phyloP scores from a whole-genome alignment of 2,329 filamentous ascomycete species.

The Massarina eburnea region DNA sequence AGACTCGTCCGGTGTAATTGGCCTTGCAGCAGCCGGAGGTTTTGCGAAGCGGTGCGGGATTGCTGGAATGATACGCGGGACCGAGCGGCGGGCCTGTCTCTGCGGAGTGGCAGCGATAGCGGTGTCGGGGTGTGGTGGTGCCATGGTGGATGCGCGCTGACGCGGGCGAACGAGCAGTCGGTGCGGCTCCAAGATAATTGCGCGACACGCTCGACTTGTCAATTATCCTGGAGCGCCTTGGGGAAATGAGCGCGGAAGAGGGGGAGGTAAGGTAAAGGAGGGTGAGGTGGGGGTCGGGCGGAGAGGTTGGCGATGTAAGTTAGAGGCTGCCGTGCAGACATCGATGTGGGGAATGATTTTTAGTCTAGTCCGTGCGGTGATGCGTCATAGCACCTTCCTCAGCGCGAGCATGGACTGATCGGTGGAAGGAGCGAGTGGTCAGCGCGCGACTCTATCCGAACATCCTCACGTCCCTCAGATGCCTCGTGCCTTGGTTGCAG shows the following conservation, averaged over 20 bases:
- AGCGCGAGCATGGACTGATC: too few species aligned
- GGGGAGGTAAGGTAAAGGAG: conserved; percentile 13
- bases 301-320: background rate
- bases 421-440: too few species aligned
- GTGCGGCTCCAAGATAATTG: conserved; percentile 49
- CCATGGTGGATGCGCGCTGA: conserved; percentile 21
- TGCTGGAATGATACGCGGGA: conserved; percentile 41
- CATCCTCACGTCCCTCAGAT: background rate
- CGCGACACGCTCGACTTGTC: conserved; percentile 25
- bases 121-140: conserved; percentile 27
- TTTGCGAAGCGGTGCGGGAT: conserved; percentile 40
- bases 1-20: conserved; percentile 32
- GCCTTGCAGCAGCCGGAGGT: conserved; percentile 23
- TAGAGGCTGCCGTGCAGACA: conserved; percentile 11
- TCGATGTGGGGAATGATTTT: conserved; percentile 13
- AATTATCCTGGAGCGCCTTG: conserved; percentile 48
- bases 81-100: conserved; percentile 27
- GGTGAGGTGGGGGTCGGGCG: background rate
- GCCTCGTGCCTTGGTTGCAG: too few species aligned
- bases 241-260: conserved; percentile 13
- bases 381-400: conserved; percentile 2
- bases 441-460: background rate
- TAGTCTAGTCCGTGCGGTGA: background rate
- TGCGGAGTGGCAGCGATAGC: conserved; percentile 21
- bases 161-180: conserved; percentile 8